A percentile compares a stretch with the other conserved stretches of the same genome.
Conservation (phyloP, 768 basidiomycete species). For the Mycena capillaripes region DNA sequence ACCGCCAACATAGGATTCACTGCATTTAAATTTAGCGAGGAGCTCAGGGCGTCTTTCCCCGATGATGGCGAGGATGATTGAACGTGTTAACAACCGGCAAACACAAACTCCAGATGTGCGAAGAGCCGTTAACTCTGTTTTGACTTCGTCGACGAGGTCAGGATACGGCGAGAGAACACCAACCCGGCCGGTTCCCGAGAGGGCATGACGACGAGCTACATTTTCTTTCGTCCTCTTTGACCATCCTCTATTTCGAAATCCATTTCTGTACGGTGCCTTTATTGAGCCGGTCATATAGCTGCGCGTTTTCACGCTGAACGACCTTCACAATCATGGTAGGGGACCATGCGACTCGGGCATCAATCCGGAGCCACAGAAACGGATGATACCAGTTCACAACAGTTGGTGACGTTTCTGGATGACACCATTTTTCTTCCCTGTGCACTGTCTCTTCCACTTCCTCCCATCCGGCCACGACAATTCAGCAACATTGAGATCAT, state of each 20-base stretch:
- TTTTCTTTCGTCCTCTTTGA: constrained; percentile 6
- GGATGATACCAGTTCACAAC: constrained; percentile 41
- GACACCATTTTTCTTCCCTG: constrained; percentile 30
- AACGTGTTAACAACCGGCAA: constrained; percentile 24
- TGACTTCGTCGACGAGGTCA: constrained; percentile 33
- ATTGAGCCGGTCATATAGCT: not conserved
- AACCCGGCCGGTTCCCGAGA: constrained; percentile 28
- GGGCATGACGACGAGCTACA: constrained; percentile 10
- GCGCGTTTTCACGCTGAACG: not conserved
- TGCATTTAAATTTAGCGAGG: constrained; percentile 34
- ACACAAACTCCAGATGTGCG: constrained; percentile 33
- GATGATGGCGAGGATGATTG: constrained; percentile 37
- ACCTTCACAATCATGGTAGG: not conserved
- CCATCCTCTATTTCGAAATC: not conserved
- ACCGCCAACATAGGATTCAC: constrained; percentile 31
- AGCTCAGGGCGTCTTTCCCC: constrained; percentile 15
- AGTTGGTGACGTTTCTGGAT: constrained; percentile 12
- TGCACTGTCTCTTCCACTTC: constrained; percentile 2
- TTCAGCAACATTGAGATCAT: constrained; percentile 1
- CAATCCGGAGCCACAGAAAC: constrained; percentile 32
- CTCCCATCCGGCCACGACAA: not conserved
- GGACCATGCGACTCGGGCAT: not conserved
- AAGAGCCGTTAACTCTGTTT: constrained; percentile 28
- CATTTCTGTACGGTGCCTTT: not conserved
- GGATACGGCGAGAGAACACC: constrained; percentile 36